Evolutionary conservation across 176 grass and related monocot genomes (phyloP).

Genomic region (Raddia distichophylla): DNA sequence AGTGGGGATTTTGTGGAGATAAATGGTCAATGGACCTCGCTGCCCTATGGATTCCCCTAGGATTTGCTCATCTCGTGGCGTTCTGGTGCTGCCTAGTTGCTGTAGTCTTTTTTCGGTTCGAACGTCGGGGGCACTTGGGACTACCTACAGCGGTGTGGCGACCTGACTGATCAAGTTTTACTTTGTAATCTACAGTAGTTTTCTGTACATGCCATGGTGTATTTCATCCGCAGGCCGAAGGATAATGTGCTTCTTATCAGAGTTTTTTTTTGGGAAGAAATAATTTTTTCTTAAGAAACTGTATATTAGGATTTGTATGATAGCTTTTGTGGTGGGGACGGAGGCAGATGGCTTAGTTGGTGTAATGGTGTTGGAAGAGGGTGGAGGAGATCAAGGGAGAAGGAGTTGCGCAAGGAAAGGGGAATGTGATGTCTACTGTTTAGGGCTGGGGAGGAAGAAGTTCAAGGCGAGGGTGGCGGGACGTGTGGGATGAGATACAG

Average conservation of each 20-base stretch:
- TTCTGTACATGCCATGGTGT: neutral
- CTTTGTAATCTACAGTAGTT: no score
- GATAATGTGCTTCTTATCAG: neutral
- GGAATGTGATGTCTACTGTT: neutral
- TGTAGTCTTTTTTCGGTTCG: no score
- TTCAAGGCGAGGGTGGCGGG: conserved; percentile 5
- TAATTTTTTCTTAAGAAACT: neutral
- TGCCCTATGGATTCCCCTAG: neutral
- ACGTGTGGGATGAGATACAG: no score
- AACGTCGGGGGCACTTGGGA: no score
- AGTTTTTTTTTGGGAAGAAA: no score
- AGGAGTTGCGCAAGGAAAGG: neutral
- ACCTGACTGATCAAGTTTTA: no score
- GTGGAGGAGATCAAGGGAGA: neutral
- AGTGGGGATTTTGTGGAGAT: neutral
- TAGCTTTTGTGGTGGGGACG: neutral
- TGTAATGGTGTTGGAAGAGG: neutral
- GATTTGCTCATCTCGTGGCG: no score
- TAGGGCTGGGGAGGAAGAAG: no score
- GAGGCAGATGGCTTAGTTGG: neutral
- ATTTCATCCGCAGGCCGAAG: neutral
- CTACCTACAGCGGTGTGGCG: neutral
- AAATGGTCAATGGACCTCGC: neutral
- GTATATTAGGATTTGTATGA: neutral
- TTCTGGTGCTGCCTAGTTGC: no score